Conservation (phyloP, 148 eudicot genomes). For the Pouteria glomerata region DNA sequence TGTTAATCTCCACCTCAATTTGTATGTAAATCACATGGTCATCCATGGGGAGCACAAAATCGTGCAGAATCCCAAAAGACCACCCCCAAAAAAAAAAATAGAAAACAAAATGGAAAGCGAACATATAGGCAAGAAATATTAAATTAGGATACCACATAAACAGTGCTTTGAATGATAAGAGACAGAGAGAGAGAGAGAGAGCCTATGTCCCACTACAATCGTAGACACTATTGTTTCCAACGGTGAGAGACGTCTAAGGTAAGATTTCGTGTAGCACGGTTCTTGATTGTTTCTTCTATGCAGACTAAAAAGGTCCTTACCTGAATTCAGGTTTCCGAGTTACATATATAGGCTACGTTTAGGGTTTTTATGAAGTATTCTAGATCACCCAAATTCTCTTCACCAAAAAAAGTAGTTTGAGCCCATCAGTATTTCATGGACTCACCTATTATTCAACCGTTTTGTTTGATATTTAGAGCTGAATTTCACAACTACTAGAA, state of each 20-base stretch:
- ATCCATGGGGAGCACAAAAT: slow-evolving; percentile 23
- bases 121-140: slow-evolving; percentile 1
- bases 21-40: slow-evolving; percentile 12
- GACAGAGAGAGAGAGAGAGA: slow-evolving; percentile 21
- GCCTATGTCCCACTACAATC: not conserved
- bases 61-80: slow-evolving; percentile 31
- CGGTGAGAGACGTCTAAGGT: not conserved
- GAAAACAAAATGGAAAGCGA: slow-evolving; percentile 10
- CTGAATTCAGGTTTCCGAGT: slow-evolving; percentile 16
- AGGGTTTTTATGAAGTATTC: slow-evolving; percentile 5
- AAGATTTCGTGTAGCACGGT: not conserved
- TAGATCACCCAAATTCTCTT: not conserved
- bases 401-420: not conserved
- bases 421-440: not conserved
- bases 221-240: not conserved
- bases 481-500: not conserved
- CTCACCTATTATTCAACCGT: too few relatives aligned
- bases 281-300: not conserved
- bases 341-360: not conserved
- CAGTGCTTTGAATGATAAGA: slow-evolving; percentile 28
- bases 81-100: slow-evolving; percentile 20
- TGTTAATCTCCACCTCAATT: not conserved
- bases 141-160: slow-evolving; percentile 11
- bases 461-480: not conserved
- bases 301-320: not conserved